A percentile compares a stretch with the other conserved stretches of the same genome.
Conservation (phyloP, 805 yeast genomes). For the Wickerhamomyces sydowiorum region DNA sequence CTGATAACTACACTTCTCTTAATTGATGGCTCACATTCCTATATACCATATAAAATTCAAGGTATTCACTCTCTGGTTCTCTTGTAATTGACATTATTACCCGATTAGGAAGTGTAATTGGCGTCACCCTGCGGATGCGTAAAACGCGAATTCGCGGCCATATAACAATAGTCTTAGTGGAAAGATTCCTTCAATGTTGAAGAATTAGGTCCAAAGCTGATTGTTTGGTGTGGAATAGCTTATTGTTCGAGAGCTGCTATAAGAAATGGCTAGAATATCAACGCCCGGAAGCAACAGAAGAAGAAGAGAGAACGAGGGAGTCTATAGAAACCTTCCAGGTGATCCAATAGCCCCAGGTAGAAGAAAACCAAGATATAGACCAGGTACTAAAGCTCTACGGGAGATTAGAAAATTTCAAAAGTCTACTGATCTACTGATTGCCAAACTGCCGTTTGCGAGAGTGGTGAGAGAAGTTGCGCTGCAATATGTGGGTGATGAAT, state of each 20-base stretch:
- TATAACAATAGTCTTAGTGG: not conserved
- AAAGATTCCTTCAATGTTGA: not conserved
- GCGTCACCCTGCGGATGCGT: slow-evolving; percentile 2
- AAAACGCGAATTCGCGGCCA: not conserved
- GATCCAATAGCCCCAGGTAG: slow-evolving; percentile 35
- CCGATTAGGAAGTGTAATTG: slow-evolving; percentile 4
- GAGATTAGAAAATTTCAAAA: slow-evolving; percentile 67
- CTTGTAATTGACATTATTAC: too few relatives aligned
- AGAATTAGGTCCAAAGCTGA: not conserved
- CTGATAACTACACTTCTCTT: not conserved
- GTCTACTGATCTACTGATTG: slow-evolving; percentile 58
- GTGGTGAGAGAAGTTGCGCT: slow-evolving; percentile 71
- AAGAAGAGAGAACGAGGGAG: slow-evolving; percentile 25
- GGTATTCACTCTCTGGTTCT: not conserved
- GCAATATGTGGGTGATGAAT: slow-evolving; percentile 37
- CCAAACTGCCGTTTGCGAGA: slow-evolving; percentile 75
- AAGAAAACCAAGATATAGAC: slow-evolving; percentile 42
- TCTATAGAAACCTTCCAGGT: slow-evolving; percentile 47
- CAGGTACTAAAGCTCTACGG: slow-evolving; percentile 61
- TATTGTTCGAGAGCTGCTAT: slow-evolving; percentile 1
- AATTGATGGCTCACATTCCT: too few relatives aligned
- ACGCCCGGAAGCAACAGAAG: slow-evolving; percentile 11
- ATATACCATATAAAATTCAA: too few relatives aligned
- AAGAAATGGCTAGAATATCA: slow-evolving; percentile 9
- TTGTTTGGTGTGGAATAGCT: not conserved